A percentile compares a stretch with the other conserved stretches of the same genome.
phyloP scores from a whole-genome alignment of 495 filamentous ascomycete genomes.

The Aspergillus egyptiacus region DNA sequence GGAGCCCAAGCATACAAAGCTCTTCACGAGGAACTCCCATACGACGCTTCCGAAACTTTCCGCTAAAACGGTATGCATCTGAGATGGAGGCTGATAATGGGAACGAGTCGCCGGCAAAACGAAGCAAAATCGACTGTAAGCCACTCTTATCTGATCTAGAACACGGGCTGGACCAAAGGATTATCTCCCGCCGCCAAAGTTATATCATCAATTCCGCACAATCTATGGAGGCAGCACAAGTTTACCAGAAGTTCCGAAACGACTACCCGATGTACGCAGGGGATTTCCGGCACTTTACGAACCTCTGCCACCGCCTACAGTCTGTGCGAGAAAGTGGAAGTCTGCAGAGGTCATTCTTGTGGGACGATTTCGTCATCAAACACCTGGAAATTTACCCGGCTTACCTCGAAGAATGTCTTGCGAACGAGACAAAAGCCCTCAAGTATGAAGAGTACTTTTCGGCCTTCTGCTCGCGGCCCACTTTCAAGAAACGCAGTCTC shows the following conservation, averaged over 20 bases:
- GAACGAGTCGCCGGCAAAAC: slow-evolving; percentile 19
- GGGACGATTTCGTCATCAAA: slow-evolving; percentile 62
- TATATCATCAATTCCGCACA: slow-evolving; percentile 21
- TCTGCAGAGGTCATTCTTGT: slow-evolving; percentile 47
- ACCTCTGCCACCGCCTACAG: slow-evolving; percentile 49
- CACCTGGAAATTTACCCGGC: slow-evolving; percentile 35
- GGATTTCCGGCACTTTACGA: slow-evolving; percentile 46
- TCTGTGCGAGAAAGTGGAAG: slow-evolving; percentile 34
- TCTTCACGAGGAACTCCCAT: slow-evolving; percentile 4
- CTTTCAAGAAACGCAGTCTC: slow-evolving; percentile 34
- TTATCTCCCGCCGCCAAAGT: slow-evolving; percentile 23
- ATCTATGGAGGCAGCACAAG: slow-evolving; percentile 20
- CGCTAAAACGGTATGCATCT: slow-evolving; percentile 16
- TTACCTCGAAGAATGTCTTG: slow-evolving; percentile 25
- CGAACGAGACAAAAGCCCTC: slow-evolving; percentile 16
- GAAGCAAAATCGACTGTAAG: neutral
- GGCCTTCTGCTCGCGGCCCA: slow-evolving; percentile 22
- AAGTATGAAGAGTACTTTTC: slow-evolving; percentile 35
- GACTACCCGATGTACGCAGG: slow-evolving; percentile 55
- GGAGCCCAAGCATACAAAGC: neutral
- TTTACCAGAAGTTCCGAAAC: slow-evolving; percentile 47
- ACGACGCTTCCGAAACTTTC: slow-evolving; percentile 1
- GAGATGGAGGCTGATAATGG: slow-evolving; percentile 5
- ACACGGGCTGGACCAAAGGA: slow-evolving; percentile 5
- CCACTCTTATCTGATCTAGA: neutral